Base-by-base conservation (phyloP, 1,139 yeast species). In the Lodderomyces jiufengensis region DNA sequence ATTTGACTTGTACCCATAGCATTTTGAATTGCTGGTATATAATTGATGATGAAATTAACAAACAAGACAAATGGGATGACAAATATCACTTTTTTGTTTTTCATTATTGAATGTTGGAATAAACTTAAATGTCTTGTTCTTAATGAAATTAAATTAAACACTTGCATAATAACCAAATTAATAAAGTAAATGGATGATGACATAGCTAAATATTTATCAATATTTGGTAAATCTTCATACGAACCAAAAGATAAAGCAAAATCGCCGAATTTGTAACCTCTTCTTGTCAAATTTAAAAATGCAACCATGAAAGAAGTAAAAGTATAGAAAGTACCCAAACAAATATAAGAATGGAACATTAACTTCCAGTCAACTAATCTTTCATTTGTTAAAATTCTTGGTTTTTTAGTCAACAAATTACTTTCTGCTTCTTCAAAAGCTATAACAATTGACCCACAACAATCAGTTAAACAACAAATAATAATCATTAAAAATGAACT, bases 401-500 rank as follows among this genome's bases (percentile, higher is more conserved):
- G 78, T 35, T 59, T 59, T 39, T 66, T 66, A 20, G 46, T 41
- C 42, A 74, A 55, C 32, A 74, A 55, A 42, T 73, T 71, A 27
- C 54, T 55, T 46, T 74, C 79, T 20, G 65, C 65, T 33, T 60
- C 50, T 47, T 74, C 78, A 50, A 62, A 66, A 15, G 74, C 73
- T 42, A 73, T 48, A 3, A 66, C 58, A 35, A 71, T 59, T 5
- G 77, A 73, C 26, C 63, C 71, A 29, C 59, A 59, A 52, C 74
- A 66, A 46, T 73, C 78, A 3, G 78, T 71, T 27, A 70, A 51
- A 45, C 71, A 64, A 47, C 73, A 69, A 37, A 74, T 71, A 20
- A 73, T 61, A 41, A 74, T 73, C 80, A 74, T 74, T 39, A 61
- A 54, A 53, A 74, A 73, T 4, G 77, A 70, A 8, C 77, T 68